Conservation (phyloP, 2,329 filamentous ascomycete species). For the Sporothrix humicola region DNA sequence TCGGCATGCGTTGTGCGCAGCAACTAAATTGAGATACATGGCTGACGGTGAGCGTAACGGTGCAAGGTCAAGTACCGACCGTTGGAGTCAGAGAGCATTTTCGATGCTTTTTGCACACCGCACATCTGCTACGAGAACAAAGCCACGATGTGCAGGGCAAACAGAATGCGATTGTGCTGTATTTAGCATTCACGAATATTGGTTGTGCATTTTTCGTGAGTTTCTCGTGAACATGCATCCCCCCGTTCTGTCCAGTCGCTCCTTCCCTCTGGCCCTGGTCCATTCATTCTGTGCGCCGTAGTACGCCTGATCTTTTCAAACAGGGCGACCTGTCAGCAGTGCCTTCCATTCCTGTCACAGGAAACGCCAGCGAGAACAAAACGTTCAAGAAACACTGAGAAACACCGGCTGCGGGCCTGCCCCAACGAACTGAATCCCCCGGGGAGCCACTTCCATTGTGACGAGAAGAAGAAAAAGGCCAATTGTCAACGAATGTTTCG, state of each 20-base stretch:
- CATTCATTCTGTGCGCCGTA: background rate
- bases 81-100: background rate
- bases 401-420: background rate
- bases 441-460: background rate
- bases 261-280: constrained; percentile 6
- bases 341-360: constrained; percentile 8
- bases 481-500: background rate
- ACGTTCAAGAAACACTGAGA: background rate
- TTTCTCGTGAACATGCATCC: constrained; percentile 21
- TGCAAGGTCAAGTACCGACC: background rate
- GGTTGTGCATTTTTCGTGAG: constrained; percentile 2
- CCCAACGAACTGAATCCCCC: background rate
- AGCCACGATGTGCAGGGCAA: background rate
- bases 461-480: background rate
- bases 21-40: background rate
- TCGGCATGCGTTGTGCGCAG: constrained; percentile 1
- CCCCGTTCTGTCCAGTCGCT: constrained; percentile 14
- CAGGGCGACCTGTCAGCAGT: constrained; percentile 12
- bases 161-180: background rate
- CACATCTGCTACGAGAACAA: background rate
- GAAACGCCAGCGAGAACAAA: background rate
- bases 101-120: background rate
- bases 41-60: background rate
- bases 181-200: background rate
- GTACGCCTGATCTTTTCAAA: background rate